Evolutionary conservation across 805 yeast species (phyloP).

Genomic region (Limtongia smithiae): DNA sequence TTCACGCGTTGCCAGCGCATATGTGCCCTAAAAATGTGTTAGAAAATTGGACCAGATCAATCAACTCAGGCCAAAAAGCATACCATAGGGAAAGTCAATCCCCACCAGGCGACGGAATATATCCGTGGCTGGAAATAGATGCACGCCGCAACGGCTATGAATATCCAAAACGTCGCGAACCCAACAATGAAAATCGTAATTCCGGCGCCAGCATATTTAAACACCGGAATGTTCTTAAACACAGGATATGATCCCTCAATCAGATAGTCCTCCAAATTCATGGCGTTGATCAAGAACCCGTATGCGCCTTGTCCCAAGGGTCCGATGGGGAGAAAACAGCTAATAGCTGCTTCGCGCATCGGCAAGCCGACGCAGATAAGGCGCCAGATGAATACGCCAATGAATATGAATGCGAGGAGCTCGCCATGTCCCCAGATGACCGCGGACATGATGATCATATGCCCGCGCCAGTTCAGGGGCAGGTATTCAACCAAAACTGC

Average conservation of each 20-base stretch:
- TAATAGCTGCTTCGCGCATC: conserved; percentile 44
- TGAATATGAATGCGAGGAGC: conserved; percentile 52
- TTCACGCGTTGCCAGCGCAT: conserved; percentile 58
- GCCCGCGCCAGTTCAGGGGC: conserved; percentile 46
- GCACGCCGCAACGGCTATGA: conserved; percentile 42
- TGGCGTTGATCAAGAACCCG: conserved; percentile 57
- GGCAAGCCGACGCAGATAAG: conserved; percentile 59
- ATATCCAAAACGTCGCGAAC: conserved; percentile 57
- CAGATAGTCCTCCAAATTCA: conserved; percentile 37
- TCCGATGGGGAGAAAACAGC: conserved; percentile 71
- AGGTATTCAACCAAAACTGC: conserved; percentile 48
- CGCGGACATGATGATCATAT: conserved; percentile 53
- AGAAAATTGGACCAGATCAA: too few species aligned
- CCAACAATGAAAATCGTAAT: conserved; percentile 48
- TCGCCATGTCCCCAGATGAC: conserved; percentile 71
- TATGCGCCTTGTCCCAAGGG: conserved; percentile 82
- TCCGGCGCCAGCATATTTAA: conserved; percentile 39
- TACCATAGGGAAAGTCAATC: conserved; percentile 76
- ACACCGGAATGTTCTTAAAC: conserved; percentile 34
- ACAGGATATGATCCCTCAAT: conserved; percentile 28
- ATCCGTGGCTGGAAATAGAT: conserved; percentile 37
- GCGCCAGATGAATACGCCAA: conserved; percentile 58
- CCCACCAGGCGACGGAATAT: conserved; percentile 66
- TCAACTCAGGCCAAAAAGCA: too few species aligned
- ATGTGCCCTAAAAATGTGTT: too few species aligned